Evolutionary conservation across 2,329 filamentous ascomycete species (phyloP).

Genomic region (Dactylonectria macrodidyma): DNA sequence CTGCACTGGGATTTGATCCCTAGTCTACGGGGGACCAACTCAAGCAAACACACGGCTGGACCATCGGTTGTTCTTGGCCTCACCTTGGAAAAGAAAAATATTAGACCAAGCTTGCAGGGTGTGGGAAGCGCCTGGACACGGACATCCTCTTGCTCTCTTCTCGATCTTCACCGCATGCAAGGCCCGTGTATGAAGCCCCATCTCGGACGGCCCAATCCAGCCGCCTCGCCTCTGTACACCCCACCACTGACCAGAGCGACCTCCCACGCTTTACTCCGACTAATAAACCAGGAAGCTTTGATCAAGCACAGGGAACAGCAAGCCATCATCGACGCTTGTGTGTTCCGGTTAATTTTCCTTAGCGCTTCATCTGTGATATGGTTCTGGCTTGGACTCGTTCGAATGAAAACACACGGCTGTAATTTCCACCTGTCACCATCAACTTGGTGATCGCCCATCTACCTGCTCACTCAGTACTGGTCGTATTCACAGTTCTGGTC

Average conservation of each 20-base stretch:
- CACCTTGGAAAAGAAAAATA: slow-evolving; percentile 3
- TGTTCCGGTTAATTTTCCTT: slow-evolving; percentile 6
- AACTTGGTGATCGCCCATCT: slow-evolving; percentile 33
- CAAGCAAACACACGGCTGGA: not conserved
- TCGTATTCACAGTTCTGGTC: not conserved
- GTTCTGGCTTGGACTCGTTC: slow-evolving; percentile 7
- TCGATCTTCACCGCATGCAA: slow-evolving; percentile 1
- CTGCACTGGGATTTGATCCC: not conserved
- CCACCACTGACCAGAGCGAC: not conserved
- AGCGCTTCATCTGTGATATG: slow-evolving; percentile 17
- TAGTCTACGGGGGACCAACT: not conserved
- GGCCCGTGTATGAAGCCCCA: slow-evolving; percentile 8
- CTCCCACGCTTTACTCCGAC: not conserved
- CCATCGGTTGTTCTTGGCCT: not conserved
- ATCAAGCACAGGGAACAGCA: not conserved
- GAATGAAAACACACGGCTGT: slow-evolving; percentile 23
- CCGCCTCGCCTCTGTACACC: slow-evolving; percentile 1
- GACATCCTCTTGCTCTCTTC: not conserved
- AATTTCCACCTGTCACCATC: slow-evolving; percentile 45
- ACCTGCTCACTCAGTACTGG: not conserved
- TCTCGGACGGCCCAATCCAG: slow-evolving; percentile 18
- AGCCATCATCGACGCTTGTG: slow-evolving; percentile 17
- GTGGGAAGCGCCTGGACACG: not conserved
- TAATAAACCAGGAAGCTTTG: slow-evolving; percentile 1
- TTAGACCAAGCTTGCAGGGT: slow-evolving; percentile 1